A percentile compares a stretch with the other conserved stretches of the same genome.
These are phyloP conservation scores for Tripterygium wilfordii DNA, from an alignment of 177 flowering plant species.

Conservation along the genomic window DNA sequence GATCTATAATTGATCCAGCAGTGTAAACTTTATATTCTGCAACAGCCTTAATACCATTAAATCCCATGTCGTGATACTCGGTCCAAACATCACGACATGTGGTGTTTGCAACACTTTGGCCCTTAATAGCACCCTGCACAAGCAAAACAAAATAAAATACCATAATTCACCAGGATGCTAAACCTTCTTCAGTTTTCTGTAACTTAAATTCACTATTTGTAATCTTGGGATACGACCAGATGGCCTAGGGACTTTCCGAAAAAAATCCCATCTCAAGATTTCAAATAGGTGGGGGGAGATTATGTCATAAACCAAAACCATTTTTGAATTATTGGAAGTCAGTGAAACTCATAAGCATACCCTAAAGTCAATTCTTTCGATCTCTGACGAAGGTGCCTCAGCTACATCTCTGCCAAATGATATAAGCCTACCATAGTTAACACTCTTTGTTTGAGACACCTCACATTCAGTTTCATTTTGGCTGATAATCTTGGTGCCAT, in stretches of 20 bases:
- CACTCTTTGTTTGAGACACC: constrained; percentile 18
- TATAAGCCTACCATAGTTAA: constrained; percentile 74
- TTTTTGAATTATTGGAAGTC: too few relatives aligned
- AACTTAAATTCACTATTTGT: too few relatives aligned
- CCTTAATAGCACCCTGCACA: constrained; percentile 74
- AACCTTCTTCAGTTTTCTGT: too few relatives aligned
- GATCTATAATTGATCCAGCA: constrained; percentile 63
- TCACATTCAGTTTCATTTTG: constrained; percentile 12
- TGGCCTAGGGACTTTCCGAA: too few relatives aligned
- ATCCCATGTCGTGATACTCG: constrained; percentile 93
- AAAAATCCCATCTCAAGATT: too few relatives aligned
- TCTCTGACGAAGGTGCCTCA: constrained; percentile 52
- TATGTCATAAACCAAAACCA: too few relatives aligned
- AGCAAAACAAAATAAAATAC: too few relatives aligned
- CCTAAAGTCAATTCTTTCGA: constrained; percentile 75
- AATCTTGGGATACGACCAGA: too few relatives aligned
- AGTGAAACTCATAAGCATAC: too few relatives aligned
- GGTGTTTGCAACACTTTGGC: constrained; percentile 46
- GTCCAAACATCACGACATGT: constrained; percentile 89
- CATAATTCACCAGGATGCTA: too few relatives aligned
- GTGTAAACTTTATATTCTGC: constrained; percentile 87
- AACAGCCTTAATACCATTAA: constrained; percentile 71
- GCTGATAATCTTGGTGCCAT: constrained; percentile 26
- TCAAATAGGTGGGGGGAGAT: too few relatives aligned
- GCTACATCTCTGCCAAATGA: constrained; percentile 93